Conservation (phyloP, 2,329 filamentous ascomycete species). For the Basipetospora sp. region DNA sequence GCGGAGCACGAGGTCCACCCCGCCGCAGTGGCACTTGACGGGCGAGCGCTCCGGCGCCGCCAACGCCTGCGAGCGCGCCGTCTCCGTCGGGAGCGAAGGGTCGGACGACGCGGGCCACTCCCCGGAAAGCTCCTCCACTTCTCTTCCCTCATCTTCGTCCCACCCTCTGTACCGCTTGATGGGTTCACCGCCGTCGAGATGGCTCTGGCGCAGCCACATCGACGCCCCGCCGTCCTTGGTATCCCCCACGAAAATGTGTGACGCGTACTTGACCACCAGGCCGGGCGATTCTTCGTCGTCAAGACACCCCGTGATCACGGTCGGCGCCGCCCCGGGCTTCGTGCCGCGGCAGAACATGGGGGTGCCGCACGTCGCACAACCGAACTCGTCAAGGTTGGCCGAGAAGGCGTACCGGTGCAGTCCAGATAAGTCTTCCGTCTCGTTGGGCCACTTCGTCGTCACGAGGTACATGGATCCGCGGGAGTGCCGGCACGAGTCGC, state of each 20-base stretch:
- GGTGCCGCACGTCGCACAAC: constrained; percentile 29
- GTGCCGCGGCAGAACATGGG: constrained; percentile 25
- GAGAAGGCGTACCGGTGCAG: constrained; percentile 25
- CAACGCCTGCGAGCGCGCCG: constrained; percentile 3
- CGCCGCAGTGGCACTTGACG: constrained; percentile 31
- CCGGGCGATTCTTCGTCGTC: constrained; percentile 16
- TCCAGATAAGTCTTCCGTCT: constrained; percentile 13
- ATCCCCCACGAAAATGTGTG: constrained; percentile 32
- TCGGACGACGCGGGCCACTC: constrained; percentile 16
- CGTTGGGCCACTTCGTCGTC: constrained; percentile 23
- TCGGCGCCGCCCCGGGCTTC: constrained; percentile 12
- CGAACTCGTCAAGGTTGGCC: constrained; percentile 18
- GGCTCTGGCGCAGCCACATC: constrained; percentile 26
- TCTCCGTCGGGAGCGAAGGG: constrained; percentile 9
- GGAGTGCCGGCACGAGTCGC: constrained; percentile 31
- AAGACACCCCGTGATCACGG: constrained; percentile 25
- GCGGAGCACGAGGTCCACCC: constrained; percentile 27
- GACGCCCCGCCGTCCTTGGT: constrained; percentile 38
- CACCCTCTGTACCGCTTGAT: constrained; percentile 15
- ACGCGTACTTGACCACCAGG: constrained; percentile 18
- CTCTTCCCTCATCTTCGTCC: neutral
- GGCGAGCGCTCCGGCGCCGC: constrained; percentile 15
- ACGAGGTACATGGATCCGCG: constrained; percentile 27
- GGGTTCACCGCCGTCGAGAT: constrained; percentile 16
- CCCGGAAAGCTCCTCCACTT: constrained; percentile 15